phyloP scores from a whole-genome alignment of 176 grass and related monocot species.

The Cenchrus fungigraminus region DNA sequence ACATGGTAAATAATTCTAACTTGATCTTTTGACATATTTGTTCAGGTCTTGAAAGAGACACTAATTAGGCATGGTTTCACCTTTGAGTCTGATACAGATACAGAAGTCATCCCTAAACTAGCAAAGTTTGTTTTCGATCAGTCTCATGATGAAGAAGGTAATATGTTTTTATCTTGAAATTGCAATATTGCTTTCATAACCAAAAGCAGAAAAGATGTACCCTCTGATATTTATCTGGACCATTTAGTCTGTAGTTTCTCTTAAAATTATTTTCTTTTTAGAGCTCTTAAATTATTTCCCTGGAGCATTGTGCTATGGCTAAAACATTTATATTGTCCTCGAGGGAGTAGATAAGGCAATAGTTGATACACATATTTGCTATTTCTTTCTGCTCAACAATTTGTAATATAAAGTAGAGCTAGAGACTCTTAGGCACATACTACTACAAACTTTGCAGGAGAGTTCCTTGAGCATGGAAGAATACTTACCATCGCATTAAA shows the following conservation, averaged over 20 bases:
- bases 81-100: conserved; percentile 94
- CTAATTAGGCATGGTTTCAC: conserved; percentile 81
- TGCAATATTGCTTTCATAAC: background rate
- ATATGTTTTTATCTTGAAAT: background rate
- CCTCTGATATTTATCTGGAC: conserved; percentile 5
- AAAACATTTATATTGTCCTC: background rate
- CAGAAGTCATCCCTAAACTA: conserved; percentile 95
- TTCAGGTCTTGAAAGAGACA: conserved; percentile 92
- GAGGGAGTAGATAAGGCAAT: background rate
- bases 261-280: too few relatives aligned
- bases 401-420: background rate
- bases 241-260: background rate
- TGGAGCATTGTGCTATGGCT: background rate
- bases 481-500: background rate
- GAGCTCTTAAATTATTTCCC: background rate
- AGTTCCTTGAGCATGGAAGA: background rate
- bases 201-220: conserved; percentile 10
- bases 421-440: background rate
- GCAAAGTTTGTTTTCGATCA: conserved; percentile 98
- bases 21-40: conserved; percentile 10
- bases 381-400: background rate
- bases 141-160: conserved; percentile 77
- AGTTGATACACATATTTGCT: conserved; percentile 2
- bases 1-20: background rate
- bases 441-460: background rate